phyloP scores from a whole-genome alignment of 2,329 filamentous ascomycete species.

The Pseudocercospora cruenta region DNA sequence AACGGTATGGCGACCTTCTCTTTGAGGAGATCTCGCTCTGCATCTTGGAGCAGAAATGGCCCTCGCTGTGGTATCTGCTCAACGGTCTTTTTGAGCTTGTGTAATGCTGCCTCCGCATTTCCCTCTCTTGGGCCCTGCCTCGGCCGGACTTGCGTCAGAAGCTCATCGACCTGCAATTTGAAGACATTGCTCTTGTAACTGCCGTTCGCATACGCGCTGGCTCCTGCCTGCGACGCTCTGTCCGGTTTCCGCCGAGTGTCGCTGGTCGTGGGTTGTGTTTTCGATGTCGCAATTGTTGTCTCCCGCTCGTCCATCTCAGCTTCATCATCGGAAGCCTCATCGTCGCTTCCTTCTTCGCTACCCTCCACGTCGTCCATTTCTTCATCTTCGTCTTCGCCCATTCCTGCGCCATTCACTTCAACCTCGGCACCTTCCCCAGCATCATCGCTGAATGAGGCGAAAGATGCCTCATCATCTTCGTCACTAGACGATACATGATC shows the following conservation, averaged over 20 bases:
- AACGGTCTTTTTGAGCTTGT: slow-evolving; percentile 59
- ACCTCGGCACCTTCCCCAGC: slow-evolving; percentile 24
- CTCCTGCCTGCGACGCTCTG: slow-evolving; percentile 22
- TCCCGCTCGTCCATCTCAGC: slow-evolving; percentile 1
- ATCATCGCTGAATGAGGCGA: slow-evolving; percentile 38
- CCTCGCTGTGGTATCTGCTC: slow-evolving; percentile 58
- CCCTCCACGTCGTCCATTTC: slow-evolving; percentile 23
- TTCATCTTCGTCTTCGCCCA: slow-evolving; percentile 10
- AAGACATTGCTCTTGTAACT: slow-evolving; percentile 70
- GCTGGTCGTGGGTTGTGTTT: neutral
- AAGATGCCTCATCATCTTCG: slow-evolving; percentile 36
- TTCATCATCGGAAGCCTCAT: slow-evolving; percentile 10
- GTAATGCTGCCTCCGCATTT: slow-evolving; percentile 58
- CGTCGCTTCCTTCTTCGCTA: slow-evolving; percentile 16
- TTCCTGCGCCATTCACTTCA: slow-evolving; percentile 13
- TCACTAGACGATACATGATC: slow-evolving; percentile 37
- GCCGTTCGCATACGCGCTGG: slow-evolving; percentile 53
- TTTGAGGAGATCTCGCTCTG: slow-evolving; percentile 68
- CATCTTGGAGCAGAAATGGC: slow-evolving; percentile 63
- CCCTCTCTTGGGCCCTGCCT: slow-evolving; percentile 61
- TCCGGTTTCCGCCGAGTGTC: slow-evolving; percentile 15
- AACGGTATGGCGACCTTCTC: slow-evolving; percentile 78
- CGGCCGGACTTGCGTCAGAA: slow-evolving; percentile 61
- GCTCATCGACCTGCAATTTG: slow-evolving; percentile 68
- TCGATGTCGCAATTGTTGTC: slow-evolving; percentile 17